Conservation (phyloP, 2,329 filamentous ascomycete species). For the Pseudogymnoascus sp. region DNA sequence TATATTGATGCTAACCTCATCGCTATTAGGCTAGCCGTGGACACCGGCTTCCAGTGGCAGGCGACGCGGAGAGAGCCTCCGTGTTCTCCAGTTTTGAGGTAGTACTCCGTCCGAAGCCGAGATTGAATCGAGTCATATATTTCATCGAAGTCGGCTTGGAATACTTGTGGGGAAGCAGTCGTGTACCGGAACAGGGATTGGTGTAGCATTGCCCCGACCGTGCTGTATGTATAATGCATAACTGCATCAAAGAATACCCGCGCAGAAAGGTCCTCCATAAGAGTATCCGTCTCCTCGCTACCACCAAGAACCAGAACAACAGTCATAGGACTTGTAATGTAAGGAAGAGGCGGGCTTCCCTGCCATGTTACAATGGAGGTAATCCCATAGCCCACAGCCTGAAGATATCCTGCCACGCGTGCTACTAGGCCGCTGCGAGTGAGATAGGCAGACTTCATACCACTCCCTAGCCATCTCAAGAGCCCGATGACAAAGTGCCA, state of each 20-base stretch:
- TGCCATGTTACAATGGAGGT: background rate
- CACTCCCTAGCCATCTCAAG: background rate
- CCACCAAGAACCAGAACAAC: background rate
- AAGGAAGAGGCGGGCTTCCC: background rate
- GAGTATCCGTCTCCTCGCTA: background rate
- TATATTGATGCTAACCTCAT: background rate
- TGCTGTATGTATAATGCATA: background rate
- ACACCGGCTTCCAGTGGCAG: background rate
- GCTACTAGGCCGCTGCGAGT: background rate
- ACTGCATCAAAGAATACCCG: background rate
- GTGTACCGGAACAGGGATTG: background rate
- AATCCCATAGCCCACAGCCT: background rate
- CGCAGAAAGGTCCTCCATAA: background rate
- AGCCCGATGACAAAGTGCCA: background rate
- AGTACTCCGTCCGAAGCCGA: background rate
- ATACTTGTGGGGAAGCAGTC: background rate
- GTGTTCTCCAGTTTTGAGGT: background rate
- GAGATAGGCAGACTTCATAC: background rate
- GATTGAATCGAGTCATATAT: background rate
- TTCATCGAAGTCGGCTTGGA: background rate
- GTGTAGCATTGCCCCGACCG: background rate
- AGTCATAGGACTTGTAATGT: background rate
- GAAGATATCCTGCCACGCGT: background rate
- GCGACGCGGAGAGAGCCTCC: background rate
- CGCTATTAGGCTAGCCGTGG: background rate